A percentile compares a stretch with the other conserved stretches of the same genome.
phyloP scores from a whole-genome alignment of 768 basidiomycete genomes.

The Ramaria sp. region DNA sequence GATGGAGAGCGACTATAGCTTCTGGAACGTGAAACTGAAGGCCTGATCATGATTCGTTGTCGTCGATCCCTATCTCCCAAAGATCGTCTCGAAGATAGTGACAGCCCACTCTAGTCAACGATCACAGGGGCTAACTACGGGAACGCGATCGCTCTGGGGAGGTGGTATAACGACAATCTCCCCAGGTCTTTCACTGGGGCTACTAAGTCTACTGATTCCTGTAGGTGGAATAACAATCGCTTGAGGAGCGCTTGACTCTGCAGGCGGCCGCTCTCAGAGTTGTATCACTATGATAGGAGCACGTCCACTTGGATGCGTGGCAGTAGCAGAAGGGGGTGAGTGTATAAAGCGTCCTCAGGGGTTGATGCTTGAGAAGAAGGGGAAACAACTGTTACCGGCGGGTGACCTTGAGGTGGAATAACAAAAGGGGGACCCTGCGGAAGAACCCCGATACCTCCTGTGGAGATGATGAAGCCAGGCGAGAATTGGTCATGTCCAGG shows the following conservation, averaged over 20 bases:
- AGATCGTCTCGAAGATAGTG: not conserved
- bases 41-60: slow-evolving; percentile 1
- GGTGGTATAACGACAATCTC: not conserved
- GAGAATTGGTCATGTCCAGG: not conserved
- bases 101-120: not conserved
- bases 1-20: not conserved
- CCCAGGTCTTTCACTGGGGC: not conserved
- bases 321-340: not conserved
- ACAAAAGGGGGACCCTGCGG: not conserved
- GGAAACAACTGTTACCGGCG: not conserved
- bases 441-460: not conserved
- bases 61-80: slow-evolving; percentile 16
- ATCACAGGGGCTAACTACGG: not conserved
- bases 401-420: not conserved
- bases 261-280: not conserved
- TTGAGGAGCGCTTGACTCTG: slow-evolving; percentile 2
- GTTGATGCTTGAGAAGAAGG: not conserved
- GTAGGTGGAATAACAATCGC: not conserved
- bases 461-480: not conserved
- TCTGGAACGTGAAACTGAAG: not conserved
- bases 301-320: not conserved
- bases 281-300: not conserved
- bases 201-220: not conserved
- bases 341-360: not conserved
- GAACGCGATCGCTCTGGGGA: not conserved